These are phyloP conservation scores for Trichomonas gallinae DNA, from an alignment of 208 protist species.

Conservation along the genomic window DNA sequence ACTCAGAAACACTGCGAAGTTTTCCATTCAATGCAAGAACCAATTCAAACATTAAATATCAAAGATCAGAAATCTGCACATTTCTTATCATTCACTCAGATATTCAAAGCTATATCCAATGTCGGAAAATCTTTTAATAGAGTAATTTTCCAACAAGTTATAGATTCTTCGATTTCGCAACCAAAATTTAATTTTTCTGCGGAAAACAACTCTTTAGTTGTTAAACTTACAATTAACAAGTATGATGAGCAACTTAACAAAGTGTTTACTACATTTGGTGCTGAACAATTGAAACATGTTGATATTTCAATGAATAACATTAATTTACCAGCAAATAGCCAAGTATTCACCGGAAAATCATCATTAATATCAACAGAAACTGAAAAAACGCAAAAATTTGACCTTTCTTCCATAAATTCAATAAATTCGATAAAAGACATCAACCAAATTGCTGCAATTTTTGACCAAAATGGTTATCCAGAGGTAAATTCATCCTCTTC, in stretches of 20 bases:
- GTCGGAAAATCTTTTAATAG: too few species aligned
- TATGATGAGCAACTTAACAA: not conserved
- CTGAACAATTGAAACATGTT: not conserved
- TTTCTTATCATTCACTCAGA: too few species aligned
- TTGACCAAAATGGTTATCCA: not conserved
- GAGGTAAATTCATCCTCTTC: not conserved
- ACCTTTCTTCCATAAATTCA: not conserved
- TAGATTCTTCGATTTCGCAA: not conserved
- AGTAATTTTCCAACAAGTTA: too few species aligned
- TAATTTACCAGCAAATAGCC: not conserved
- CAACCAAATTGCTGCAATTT: not conserved
- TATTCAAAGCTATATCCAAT: too few species aligned
- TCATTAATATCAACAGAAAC: not conserved
- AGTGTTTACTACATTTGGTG: not conserved
- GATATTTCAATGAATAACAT: not conserved
- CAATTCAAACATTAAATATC: too few species aligned
- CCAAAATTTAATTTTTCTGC: not conserved
- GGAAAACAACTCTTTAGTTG: not conserved
- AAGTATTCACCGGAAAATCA: not conserved
- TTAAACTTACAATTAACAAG: not conserved
- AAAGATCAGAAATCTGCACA: too few species aligned
- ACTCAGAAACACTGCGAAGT: too few species aligned
- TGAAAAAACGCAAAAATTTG: not conserved
- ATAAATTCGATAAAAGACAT: not conserved
- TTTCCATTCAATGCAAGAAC: too few species aligned